Evolutionary conservation across 2,329 filamentous ascomycete genomes (phyloP).

Genomic region (Byssoonygena ceratinophila): DNA sequence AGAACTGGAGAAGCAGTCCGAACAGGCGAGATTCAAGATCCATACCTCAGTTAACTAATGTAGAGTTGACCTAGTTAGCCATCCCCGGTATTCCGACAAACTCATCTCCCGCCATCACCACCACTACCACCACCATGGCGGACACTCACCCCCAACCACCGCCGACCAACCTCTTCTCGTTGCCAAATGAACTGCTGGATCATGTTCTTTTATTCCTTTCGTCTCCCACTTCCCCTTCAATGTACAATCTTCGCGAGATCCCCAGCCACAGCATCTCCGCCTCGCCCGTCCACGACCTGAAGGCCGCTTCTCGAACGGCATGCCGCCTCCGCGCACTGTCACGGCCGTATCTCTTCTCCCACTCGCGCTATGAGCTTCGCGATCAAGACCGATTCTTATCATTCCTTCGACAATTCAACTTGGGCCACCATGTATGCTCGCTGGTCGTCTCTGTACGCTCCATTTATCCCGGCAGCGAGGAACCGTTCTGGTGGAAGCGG

Average conservation of each 20-base stretch:
- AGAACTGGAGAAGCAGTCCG: too few relatives aligned
- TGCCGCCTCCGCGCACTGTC: constrained; percentile 44
- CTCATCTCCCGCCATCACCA: too few relatives aligned
- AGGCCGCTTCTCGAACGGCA: constrained; percentile 46
- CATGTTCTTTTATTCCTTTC: constrained; percentile 49
- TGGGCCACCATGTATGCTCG: constrained; percentile 37
- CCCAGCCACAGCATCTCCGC: constrained; percentile 38
- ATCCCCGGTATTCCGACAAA: too few relatives aligned
- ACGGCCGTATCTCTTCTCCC: constrained; percentile 49
- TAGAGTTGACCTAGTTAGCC: not conserved
- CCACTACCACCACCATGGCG: too few relatives aligned
- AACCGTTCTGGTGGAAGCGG: constrained; percentile 43
- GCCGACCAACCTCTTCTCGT: constrained; percentile 16
- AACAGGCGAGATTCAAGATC: too few relatives aligned
- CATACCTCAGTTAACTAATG: too few relatives aligned
- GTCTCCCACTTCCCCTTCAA: constrained; percentile 39
- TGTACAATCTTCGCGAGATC: constrained; percentile 40
- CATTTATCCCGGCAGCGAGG: constrained; percentile 30
- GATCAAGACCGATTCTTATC: constrained; percentile 29
- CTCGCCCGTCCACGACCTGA: constrained; percentile 38
- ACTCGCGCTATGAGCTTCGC: constrained; percentile 36
- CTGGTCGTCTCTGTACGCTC: constrained; percentile 39
- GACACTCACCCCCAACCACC: not conserved
- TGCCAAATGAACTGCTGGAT: constrained; percentile 53
- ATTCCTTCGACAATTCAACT: constrained; percentile 28